phyloP scores from a whole-genome alignment of 805 yeast species.

The Pichia membranifaciens region DNA sequence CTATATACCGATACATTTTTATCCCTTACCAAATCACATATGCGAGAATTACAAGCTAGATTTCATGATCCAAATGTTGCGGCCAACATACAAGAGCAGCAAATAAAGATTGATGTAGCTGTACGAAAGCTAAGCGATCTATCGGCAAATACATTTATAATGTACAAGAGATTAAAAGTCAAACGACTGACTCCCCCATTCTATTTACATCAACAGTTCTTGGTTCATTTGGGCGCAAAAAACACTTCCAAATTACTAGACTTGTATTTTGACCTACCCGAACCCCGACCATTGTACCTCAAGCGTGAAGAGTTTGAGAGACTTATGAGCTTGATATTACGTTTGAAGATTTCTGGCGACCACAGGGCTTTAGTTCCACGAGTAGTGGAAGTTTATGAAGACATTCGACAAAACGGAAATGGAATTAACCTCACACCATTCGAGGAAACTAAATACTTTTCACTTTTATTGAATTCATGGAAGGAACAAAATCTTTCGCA shows the following conservation, averaged over 20 bases:
- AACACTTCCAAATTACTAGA: constrained; percentile 11
- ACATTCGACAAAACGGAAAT: constrained; percentile 10
- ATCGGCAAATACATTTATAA: constrained; percentile 8
- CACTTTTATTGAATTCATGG: constrained; percentile 7
- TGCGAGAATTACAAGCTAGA: constrained; percentile 3
- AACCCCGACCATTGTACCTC: constrained; percentile 15
- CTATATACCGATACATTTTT: constrained; percentile 5
- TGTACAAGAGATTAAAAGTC: constrained; percentile 12
- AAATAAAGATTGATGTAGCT: constrained; percentile 5
- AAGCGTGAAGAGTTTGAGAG: constrained; percentile 18
- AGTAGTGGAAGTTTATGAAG: constrained; percentile 14
- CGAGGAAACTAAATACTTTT: constrained; percentile 15
- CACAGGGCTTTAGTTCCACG: constrained; percentile 8
- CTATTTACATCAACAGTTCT: constrained; percentile 19
- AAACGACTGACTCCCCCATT: constrained; percentile 13
- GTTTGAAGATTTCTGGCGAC: constrained; percentile 11
- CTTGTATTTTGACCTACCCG: constrained; percentile 19
- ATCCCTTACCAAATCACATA: constrained; percentile 1
- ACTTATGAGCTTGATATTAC: constrained; percentile 11
- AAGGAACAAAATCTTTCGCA: constrained; percentile 1
- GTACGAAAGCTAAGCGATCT: constrained; percentile 9
- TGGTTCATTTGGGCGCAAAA: constrained; percentile 6
- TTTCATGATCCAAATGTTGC: constrained; percentile 1
- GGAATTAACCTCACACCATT: constrained; percentile 14
- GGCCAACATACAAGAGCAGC: not conserved